phyloP scores from a whole-genome alignment of 1,284 basidiomycete genomes.

The Marasmius tenuissimus region DNA sequence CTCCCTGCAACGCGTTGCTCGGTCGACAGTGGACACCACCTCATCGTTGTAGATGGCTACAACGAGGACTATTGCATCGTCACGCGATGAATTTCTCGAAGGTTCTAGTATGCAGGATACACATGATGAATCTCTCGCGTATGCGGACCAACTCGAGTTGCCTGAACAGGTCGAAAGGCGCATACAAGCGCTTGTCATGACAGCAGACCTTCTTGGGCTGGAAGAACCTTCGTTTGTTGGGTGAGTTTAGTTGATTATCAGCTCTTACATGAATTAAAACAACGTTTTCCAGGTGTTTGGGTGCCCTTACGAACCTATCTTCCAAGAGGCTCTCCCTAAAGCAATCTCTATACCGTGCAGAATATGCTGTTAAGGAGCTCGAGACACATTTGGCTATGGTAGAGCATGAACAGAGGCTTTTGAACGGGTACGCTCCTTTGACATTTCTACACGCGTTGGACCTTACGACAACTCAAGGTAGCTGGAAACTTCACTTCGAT shows the following conservation, averaged over 20 bases:
- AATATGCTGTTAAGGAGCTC: neutral
- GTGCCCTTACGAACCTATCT: neutral
- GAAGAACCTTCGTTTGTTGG: neutral
- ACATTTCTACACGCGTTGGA: neutral
- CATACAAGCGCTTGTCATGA: neutral
- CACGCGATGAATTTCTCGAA: neutral
- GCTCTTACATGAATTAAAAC: too few species aligned
- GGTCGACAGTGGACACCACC: neutral
- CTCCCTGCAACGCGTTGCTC: neutral
- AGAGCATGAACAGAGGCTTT: neutral
- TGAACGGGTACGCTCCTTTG: neutral
- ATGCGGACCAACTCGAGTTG: neutral
- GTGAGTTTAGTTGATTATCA: neutral
- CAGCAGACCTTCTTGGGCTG: neutral
- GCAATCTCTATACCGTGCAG: neutral
- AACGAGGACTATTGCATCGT: neutral
- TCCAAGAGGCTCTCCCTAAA: neutral
- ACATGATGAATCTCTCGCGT: neutral
- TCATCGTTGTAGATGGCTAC: neutral
- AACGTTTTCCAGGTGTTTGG: neutral
- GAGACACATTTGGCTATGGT: neutral
- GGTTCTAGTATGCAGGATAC: neutral
- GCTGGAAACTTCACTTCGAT: neutral
- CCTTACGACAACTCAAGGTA: neutral
- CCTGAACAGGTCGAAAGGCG: neutral